Percentiles rank a stretch among this genome's conserved stretches.
Evolutionary conservation across 2,329 filamentous ascomycete genomes (phyloP).

Genomic region (Trichoderma oligosporum): DNA sequence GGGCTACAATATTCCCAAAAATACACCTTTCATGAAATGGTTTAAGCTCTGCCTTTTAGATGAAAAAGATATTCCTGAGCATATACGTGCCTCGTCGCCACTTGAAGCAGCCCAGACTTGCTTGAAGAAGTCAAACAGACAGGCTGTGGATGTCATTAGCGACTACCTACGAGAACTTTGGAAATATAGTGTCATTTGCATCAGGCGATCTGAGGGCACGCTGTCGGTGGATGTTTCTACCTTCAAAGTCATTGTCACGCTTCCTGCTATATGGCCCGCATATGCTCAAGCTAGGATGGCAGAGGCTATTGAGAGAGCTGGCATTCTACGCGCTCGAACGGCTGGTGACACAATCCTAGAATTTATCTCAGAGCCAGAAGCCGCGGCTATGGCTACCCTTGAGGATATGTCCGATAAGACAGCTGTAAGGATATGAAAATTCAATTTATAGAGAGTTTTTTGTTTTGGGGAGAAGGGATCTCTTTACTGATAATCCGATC

Average conservation of each 20-base stretch:
- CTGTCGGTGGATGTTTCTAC: constrained; percentile 23
- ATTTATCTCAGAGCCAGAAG: constrained; percentile 44
- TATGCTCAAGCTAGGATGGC: constrained; percentile 39
- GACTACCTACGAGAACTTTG: constrained; percentile 36
- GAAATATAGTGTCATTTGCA: constrained; percentile 28
- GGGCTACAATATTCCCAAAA: constrained; percentile 31
- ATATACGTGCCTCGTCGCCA: constrained; percentile 25
- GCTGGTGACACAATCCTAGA: constrained; percentile 31
- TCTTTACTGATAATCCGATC: neutral
- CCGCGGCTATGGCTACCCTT: constrained; percentile 40
- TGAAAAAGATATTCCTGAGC: constrained; percentile 26
- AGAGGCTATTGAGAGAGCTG: constrained; percentile 33
- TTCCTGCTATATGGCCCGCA: constrained; percentile 45
- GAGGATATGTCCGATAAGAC: constrained; percentile 27
- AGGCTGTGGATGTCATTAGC: constrained; percentile 30
- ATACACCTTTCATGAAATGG: constrained; percentile 33
- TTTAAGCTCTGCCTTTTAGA: constrained; percentile 42
- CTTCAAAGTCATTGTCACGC: constrained; percentile 40
- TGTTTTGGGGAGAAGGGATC: too few relatives aligned
- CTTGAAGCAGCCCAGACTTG: constrained; percentile 19
- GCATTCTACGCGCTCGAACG: constrained; percentile 31
- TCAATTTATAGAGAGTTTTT: neutral
- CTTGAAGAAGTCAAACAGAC: constrained; percentile 18
- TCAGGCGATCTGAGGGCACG: constrained; percentile 27
- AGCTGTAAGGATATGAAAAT: constrained; percentile 21